Conservation (phyloP, 2,329 filamentous ascomycete genomes). For the Colletotrichum sansevieriae region DNA sequence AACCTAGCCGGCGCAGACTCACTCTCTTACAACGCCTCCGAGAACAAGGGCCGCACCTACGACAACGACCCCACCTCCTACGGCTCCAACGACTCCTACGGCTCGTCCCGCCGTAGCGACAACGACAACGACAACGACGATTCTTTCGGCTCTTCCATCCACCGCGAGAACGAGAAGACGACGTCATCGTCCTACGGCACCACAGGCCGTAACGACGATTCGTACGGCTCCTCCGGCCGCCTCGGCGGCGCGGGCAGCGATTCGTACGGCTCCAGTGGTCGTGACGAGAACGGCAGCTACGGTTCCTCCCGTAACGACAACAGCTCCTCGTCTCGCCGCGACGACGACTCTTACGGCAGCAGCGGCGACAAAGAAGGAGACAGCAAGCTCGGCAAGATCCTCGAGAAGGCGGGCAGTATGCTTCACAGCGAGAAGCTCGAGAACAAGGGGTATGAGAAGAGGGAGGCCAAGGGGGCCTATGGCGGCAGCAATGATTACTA, state of each 20-base stretch:
- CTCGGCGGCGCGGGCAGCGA: constrained; percentile 41
- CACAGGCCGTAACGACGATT: constrained; percentile 31
- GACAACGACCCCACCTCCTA: constrained; percentile 32
- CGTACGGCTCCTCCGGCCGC: constrained; percentile 42
- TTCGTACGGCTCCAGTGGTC: constrained; percentile 41
- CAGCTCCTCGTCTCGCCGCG: constrained; percentile 32
- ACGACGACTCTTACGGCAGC: constrained; percentile 38
- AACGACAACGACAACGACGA: neutral
- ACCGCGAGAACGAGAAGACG: constrained; percentile 40
- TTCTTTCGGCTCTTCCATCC: constrained; percentile 39
- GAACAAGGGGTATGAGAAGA: constrained; percentile 64
- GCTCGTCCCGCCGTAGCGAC: constrained; percentile 21
- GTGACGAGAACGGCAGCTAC: constrained; percentile 53
- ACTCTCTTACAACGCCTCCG: constrained; percentile 43
- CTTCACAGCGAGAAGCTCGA: constrained; percentile 62
- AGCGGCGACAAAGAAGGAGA: constrained; percentile 48
- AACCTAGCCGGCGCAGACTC: constrained; percentile 41
- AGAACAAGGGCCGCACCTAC: constrained; percentile 41
- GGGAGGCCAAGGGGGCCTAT: constrained; percentile 54
- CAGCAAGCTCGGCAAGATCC: constrained; percentile 66
- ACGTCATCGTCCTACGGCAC: constrained; percentile 39
- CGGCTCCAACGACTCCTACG: constrained; percentile 41
- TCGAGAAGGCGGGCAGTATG: constrained; percentile 69
- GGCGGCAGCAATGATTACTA: constrained; percentile 44
- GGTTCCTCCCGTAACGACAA: constrained; percentile 50